A percentile compares a stretch with the other conserved stretches of the same genome.
phyloP scores from a whole-genome alignment of 768 basidiomycete genomes.

The Auricularia auricula-judae region DNA sequence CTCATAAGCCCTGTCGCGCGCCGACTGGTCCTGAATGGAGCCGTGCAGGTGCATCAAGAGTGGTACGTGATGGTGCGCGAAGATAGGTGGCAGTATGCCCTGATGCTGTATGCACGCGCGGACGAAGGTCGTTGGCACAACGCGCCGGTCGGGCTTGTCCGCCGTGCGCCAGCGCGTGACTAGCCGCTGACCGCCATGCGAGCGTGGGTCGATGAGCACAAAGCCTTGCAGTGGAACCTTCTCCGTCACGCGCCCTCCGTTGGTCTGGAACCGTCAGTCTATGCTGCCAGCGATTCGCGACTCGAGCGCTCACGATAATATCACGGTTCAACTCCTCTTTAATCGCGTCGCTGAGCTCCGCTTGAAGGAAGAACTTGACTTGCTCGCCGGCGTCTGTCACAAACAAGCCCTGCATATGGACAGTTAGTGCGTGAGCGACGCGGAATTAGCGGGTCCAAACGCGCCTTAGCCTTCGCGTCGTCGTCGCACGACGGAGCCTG shows the following conservation, averaged over 20 bases:
- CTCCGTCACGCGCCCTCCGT: slow-evolving; percentile 65
- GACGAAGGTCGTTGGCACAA: slow-evolving; percentile 73
- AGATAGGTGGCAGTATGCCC: slow-evolving; percentile 65
- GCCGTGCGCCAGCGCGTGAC: slow-evolving; percentile 37
- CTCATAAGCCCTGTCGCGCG: slow-evolving; percentile 49
- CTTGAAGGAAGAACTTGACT: slow-evolving; percentile 78
- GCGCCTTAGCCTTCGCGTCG: no score
- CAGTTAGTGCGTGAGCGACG: no score
- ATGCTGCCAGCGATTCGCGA: background rate
- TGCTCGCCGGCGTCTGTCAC: slow-evolving; percentile 56
- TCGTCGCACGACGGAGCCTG: no score
- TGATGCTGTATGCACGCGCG: slow-evolving; percentile 78
- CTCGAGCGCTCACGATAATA: slow-evolving; percentile 33
- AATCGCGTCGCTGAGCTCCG: slow-evolving; percentile 29
- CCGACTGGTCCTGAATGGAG: slow-evolving; percentile 71
- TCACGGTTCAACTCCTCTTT: slow-evolving; percentile 35
- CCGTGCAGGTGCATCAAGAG: slow-evolving; percentile 73
- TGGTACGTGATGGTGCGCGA: slow-evolving; percentile 48
- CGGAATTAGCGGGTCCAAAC: no score
- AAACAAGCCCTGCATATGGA: slow-evolving; percentile 46
- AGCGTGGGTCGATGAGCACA: slow-evolving; percentile 57
- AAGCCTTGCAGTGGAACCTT: slow-evolving; percentile 74
- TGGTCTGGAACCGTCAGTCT: slow-evolving; percentile 30
- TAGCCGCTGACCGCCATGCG: slow-evolving; percentile 63
- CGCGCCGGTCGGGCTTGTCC: slow-evolving; percentile 64